Evolutionary conservation across 108 stramenopile genomes (phyloP), one percentile per base, ranked within the genome.

Genomic region (Pseudonitzschia pungens): DNA sequence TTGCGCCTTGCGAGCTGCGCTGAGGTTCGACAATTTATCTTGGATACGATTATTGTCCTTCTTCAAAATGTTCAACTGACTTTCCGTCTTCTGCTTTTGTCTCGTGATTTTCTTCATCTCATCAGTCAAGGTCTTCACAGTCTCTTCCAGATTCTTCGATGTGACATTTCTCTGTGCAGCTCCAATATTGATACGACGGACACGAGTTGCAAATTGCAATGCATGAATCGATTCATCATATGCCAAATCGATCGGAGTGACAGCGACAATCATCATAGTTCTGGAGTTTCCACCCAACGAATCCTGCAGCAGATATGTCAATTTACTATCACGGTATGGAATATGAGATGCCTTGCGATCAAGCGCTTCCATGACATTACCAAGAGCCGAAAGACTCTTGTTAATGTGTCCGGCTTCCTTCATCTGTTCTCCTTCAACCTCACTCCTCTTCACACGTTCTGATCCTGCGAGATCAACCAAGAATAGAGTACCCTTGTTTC

Each of bases 351-450:
- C 82, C 75, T 93, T 95, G 45, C 92, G 74, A 75, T 95, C 94
- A 31, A 95, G 74, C 2, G 97, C 97, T 66, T 98, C 96, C 86
- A 99, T 99, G 14, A 99, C 99, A 83, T 99, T 97, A 26, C 97
- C 97, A 59, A 99, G 86, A 14, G 98, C 98, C 4, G 96, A 93
- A 63, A 99, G 81, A 71, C 93, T 94, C 83, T 97, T 97, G 91
- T 99, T 99, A 78, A 99, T 99, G 76, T 97, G 97, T 50, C 95
- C 94, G 20, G 99, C 98, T 71, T 99, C 99, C 75, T 96, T 96
- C 65, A 98, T 74, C 33, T 92, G 84, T 36, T 95, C 86, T 57
- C 96, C 95, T 52, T 80, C 86, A 5, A 94, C 97, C 74, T 95
- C 90, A 77, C 93, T 92, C 87, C 97, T 99, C 53, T 96, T 82